Conservation (phyloP, 225 moss, liverwort and hornwort species). For the Rhytidiadelphus loreus region DNA sequence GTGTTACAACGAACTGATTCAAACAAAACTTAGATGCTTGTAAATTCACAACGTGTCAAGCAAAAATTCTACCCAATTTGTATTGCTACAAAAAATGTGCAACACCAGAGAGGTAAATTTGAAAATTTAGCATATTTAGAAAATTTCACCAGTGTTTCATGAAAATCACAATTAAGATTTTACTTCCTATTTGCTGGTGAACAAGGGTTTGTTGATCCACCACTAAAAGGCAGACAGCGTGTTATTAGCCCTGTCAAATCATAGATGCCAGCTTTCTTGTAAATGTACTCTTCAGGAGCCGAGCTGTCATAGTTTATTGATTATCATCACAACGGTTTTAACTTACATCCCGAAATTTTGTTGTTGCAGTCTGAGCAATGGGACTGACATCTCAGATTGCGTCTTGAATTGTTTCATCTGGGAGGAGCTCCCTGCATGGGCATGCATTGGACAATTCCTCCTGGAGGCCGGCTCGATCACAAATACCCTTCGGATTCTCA, state of each 20-base stretch:
- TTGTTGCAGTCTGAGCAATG: not conserved
- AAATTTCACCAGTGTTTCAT: not conserved
- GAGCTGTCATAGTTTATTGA: not conserved
- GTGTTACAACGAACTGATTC: not conserved
- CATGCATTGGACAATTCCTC: too few species aligned
- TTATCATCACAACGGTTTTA: not conserved
- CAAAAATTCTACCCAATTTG: not conserved
- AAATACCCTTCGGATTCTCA: not conserved
- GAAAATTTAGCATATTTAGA: not conserved
- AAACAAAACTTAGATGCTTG: not conserved
- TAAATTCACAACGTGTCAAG: not conserved
- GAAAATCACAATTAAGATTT: not conserved
- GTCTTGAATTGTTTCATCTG: not conserved
- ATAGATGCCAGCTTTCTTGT: not conserved
- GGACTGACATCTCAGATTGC: not conserved
- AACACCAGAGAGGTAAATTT: too few species aligned
- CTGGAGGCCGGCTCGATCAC: not conserved
- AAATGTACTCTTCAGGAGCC: not conserved
- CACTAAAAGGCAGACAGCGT: not conserved
- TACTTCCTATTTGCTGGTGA: not conserved
- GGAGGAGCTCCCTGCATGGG: not conserved
- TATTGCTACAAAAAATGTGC: too few species aligned
- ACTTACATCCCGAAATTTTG: not conserved
- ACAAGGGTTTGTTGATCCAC: not conserved
- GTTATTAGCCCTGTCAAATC: not conserved